Conservation (phyloP, 495 filamentous ascomycete genomes). For the Aspergillus baeticus region DNA sequence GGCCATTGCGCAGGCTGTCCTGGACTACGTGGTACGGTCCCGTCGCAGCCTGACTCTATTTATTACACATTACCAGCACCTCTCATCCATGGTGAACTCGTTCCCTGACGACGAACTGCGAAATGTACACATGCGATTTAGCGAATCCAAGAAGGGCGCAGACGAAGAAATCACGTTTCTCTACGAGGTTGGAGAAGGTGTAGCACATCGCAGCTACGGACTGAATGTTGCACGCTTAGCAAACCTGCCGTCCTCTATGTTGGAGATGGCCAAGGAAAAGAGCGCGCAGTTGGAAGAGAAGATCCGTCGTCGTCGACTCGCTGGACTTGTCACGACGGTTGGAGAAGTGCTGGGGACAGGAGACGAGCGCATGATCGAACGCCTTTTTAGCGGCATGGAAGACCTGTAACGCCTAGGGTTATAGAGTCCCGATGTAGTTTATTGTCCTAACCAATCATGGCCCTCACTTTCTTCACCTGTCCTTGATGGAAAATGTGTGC, state of each 20-base stretch:
- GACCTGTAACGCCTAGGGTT: constrained; percentile 28
- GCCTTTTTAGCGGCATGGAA: constrained; percentile 36
- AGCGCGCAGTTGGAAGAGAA: constrained; percentile 76
- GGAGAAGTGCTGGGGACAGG: constrained; percentile 38
- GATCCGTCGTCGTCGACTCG: constrained; percentile 58
- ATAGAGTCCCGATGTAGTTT: background rate
- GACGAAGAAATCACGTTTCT: constrained; percentile 72
- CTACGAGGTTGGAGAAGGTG: constrained; percentile 80
- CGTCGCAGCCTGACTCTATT: constrained; percentile 79
- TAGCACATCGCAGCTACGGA: constrained; percentile 91
- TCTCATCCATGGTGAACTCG: constrained; percentile 67
- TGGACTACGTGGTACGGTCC: constrained; percentile 77
- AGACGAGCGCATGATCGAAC: constrained; percentile 29
- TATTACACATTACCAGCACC: constrained; percentile 94
- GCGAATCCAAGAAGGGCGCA: constrained; percentile 42
- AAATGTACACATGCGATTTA: constrained; percentile 86
- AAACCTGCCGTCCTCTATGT: constrained; percentile 68
- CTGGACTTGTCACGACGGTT: constrained; percentile 40
- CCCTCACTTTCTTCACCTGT: too few species aligned
- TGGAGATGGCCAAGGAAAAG: constrained; percentile 77
- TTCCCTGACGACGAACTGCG: constrained; percentile 60
- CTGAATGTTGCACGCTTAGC: constrained; percentile 90
- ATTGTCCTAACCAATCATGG: too few species aligned
- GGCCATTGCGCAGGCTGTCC: constrained; percentile 90
- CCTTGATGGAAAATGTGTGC: background rate